A percentile compares a stretch with the other conserved stretches of the same genome.
Conservation (phyloP, 176 grass and related monocot genomes). For the Cymbopogon citratus region DNA sequence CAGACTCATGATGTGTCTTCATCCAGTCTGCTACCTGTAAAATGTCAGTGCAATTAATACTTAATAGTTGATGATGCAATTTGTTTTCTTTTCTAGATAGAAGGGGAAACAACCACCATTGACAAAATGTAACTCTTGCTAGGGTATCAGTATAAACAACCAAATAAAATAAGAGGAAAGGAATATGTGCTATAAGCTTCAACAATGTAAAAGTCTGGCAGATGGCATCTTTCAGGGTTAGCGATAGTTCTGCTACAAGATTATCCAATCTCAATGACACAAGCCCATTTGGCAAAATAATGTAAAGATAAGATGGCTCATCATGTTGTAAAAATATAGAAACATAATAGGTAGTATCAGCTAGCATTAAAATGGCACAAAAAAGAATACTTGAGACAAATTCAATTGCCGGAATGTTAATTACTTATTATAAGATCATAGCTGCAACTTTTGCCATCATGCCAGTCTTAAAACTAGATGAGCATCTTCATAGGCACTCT, state of each 20-base stretch:
- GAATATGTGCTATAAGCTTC: not conserved
- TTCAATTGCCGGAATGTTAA: not conserved
- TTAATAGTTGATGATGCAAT: slow-evolving; percentile 1
- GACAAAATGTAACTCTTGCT: not conserved
- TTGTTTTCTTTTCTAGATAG: no score
- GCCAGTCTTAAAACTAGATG: not conserved
- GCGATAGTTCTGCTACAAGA: not conserved
- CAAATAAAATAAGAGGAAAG: not conserved
- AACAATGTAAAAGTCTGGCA: not conserved
- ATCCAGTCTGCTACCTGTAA: slow-evolving; percentile 83
- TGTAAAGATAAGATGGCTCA: not conserved
- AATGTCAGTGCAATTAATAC: no score
- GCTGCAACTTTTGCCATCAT: not conserved
- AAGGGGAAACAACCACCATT: not conserved
- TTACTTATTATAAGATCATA: not conserved
- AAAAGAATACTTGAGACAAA: not conserved
- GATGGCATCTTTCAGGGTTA: not conserved
- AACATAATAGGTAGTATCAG: not conserved
- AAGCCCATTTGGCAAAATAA: not conserved
- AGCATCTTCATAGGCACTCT: not conserved
- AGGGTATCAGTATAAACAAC: not conserved
- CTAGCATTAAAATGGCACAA: not conserved
- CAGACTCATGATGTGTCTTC: slow-evolving; percentile 61
- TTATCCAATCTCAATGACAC: not conserved
- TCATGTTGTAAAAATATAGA: not conserved